These are phyloP conservation scores for Adiantum capillusveneris DNA, from an alignment of 75 land plant genomes.

Conservation along the genomic window DNA sequence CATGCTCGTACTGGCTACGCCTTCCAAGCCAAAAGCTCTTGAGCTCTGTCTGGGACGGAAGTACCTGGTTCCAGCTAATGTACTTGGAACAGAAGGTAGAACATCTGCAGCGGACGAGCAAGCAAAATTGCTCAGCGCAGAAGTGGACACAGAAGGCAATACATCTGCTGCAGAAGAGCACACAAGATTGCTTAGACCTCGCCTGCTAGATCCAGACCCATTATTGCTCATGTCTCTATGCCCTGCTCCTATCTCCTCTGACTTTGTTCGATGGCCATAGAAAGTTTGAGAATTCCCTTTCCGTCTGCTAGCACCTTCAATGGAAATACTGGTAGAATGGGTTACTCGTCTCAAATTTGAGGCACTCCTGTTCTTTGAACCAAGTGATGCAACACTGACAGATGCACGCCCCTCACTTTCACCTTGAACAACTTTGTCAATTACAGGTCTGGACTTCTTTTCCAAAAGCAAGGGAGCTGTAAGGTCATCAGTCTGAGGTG, in stretches of 20 bases:
- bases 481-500: slow-evolving; percentile 2
- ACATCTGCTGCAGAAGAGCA: neutral
- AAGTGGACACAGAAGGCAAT: neutral
- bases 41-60: neutral
- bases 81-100: slow-evolving; percentile 10
- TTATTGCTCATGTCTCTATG: neutral
- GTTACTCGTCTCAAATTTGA: no score
- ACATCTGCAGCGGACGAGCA: slow-evolving; percentile 13
- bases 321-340: no score
- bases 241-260: neutral
- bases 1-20: neutral
- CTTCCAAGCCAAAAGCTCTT: slow-evolving; percentile 5
- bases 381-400: no score
- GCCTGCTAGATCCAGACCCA: neutral
- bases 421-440: no score
- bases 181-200: neutral
- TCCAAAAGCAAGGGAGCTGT: neutral
- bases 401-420: no score
- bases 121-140: slow-evolving; percentile 9
- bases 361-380: no score
- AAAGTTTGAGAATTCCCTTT: no score
- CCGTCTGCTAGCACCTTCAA: no score
- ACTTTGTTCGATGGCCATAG: no score
- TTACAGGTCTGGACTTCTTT: neutral
- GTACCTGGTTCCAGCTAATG: slow-evolving; percentile 3